These are phyloP conservation scores for Encephalitozoon hellem DNA, from an alignment of 371 early-diverging fungal genomes.

Conservation along the genomic window DNA sequence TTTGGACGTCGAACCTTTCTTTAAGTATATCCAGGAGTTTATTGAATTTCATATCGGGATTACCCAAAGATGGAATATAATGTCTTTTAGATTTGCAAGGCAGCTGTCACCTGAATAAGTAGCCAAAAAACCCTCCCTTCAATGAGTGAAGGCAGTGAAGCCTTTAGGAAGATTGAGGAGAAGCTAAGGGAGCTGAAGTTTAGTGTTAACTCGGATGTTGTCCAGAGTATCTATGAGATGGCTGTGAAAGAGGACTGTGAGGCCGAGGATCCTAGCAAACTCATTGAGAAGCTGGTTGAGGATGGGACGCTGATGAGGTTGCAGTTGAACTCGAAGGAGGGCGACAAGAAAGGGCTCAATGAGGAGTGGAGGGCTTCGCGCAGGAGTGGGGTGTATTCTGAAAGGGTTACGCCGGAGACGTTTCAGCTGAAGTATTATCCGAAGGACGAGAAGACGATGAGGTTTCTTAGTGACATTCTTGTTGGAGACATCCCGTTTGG, in stretches of 20 bases:
- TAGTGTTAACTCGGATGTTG: background rate
- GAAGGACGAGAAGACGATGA: conserved; percentile 11
- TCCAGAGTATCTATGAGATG: background rate
- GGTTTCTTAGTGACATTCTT: conserved; percentile 9
- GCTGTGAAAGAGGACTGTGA: background rate
- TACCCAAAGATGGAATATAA: background rate
- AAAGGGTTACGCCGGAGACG: conserved; percentile 78
- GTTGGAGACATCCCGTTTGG: conserved; percentile 19
- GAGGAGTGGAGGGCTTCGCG: conserved; percentile 53
- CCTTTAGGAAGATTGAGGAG: background rate
- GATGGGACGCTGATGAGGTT: background rate
- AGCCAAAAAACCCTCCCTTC: background rate
- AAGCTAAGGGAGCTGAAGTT: background rate
- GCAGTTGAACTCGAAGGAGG: background rate
- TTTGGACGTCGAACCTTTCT: background rate
- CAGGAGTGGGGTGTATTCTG: conserved; percentile 83
- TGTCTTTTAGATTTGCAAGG: background rate
- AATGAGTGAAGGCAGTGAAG: background rate
- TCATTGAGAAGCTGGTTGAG: background rate
- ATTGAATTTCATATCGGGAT: background rate
- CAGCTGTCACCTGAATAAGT: background rate
- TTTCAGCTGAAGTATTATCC: conserved; percentile 1
- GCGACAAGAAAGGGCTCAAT: background rate
- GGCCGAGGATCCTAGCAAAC: background rate
- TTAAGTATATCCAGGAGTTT: background rate